Base-by-base conservation (phyloP, 495 filamentous ascomycete species). In the Aspergillus cavernicola region DNA sequence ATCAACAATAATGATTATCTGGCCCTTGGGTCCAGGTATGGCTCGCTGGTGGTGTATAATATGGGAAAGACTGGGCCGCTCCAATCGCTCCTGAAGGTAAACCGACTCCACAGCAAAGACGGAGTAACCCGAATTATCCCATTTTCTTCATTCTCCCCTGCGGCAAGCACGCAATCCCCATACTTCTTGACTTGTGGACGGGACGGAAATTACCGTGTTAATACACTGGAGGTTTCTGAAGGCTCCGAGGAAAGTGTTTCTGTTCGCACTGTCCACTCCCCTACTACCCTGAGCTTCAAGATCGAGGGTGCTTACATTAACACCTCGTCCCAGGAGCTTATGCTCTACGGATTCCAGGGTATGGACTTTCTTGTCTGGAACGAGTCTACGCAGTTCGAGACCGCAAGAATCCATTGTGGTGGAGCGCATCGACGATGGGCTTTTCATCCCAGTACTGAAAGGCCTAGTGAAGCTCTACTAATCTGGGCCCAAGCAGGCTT, bases 361-460 rank as follows among this genome's bases (percentile, higher is more conserved):
- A 87, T 81, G 43, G 69, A 80, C 29, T 96, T 97, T 53, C 70
- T 96, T 12, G 76, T 89, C 19, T 91, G 87, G 79, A 87, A 95
- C 63, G 86, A 86, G 50, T 80, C 80, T 0, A 71, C 66, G 9
- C 78, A 86, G 26, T 71, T 78, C 20, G 86, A 92, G 59, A 63
- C 90, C 6, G 78, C 85, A 40, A 74, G 69, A 1, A 74, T 95
- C 9, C 81, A 89, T 13, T 96, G 93, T 60, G 91, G 92, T 15
- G 92, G 92, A 19, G 81, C 80, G 0, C 89, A 95, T 56, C 80
- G 95, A 15, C 79, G 74, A 11, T 96, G 86, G 78, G 74, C 76
- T 4, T 75, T 81, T 13, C 81, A 80, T 7, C 62, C 66, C 10
- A 57, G 50, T 15, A 39, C 45, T 3, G 54, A 64, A 26, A 50